Percentiles rank a stretch among this genome's conserved stretches.
These are phyloP conservation scores for Gleditsia sinensis DNA, from an alignment of 306 rosid species.

Conservation along the genomic window DNA sequence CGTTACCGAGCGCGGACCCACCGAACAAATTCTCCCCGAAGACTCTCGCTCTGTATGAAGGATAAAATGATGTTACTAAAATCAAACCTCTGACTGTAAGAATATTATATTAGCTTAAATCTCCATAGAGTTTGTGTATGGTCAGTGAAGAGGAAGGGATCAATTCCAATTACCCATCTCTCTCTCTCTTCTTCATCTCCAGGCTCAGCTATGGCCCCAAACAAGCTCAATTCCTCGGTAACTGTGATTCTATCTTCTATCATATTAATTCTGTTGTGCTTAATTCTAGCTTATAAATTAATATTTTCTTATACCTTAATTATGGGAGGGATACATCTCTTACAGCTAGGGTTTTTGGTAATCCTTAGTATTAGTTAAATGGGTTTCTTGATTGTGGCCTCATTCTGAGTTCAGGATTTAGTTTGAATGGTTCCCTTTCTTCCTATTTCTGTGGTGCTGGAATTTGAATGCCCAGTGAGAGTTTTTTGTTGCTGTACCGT, in stretches of 20 bases:
- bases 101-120: neutral
- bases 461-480: neutral
- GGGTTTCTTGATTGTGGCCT: neutral
- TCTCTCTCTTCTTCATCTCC: constrained; percentile 7
- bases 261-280: neutral
- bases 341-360: constrained; percentile 29
- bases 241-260: constrained; percentile 32
- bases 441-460: constrained; percentile 15
- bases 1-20: too few relatives aligned
- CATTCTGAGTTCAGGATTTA: constrained; percentile 11
- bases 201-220: constrained; percentile 67
- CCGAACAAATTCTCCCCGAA: too few relatives aligned
- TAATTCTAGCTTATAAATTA: neutral
- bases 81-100: neutral
- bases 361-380: neutral
- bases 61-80: neutral
- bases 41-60: too few relatives aligned
- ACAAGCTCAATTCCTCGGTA: constrained; percentile 78
- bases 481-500: neutral
- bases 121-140: neutral
- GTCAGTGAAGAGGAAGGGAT: constrained; percentile 9
- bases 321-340: neutral
- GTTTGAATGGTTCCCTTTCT: constrained; percentile 7
- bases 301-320: neutral
- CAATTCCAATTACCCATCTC: neutral